These are phyloP conservation scores for Sporothrix brunneoviolacea DNA, from an alignment of 2,329 filamentous ascomycete genomes.

Conservation along the genomic window DNA sequence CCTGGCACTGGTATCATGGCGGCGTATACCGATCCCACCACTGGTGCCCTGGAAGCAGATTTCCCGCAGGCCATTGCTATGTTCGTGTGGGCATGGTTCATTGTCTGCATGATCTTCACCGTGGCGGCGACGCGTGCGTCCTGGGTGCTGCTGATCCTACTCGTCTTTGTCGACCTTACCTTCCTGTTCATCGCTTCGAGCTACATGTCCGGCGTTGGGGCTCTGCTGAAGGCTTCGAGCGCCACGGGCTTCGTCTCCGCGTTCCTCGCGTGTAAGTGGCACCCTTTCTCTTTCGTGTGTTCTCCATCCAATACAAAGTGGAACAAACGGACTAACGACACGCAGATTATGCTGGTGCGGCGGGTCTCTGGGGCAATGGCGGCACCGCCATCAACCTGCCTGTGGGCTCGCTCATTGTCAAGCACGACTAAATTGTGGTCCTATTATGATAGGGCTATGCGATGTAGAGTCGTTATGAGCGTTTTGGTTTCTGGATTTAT, in stretches of 20 bases:
- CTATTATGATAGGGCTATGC: too few relatives aligned
- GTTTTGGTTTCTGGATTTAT: not conserved
- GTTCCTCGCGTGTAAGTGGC: slow-evolving; percentile 14
- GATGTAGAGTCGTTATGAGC: too few relatives aligned
- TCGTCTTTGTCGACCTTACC: slow-evolving; percentile 14
- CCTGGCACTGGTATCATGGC: slow-evolving; percentile 56
- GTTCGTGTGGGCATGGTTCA: slow-evolving; percentile 75
- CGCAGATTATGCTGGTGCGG: slow-evolving; percentile 15
- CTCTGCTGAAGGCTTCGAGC: slow-evolving; percentile 10
- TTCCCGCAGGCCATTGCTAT: slow-evolving; percentile 58
- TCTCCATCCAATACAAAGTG: too few relatives aligned
- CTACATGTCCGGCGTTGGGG: slow-evolving; percentile 8
- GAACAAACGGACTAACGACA: not conserved
- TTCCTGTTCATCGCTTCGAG: slow-evolving; percentile 13
- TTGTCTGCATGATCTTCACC: slow-evolving; percentile 66
- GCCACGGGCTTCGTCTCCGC: slow-evolving; percentile 13
- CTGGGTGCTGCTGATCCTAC: slow-evolving; percentile 13
- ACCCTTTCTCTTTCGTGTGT: not conserved
- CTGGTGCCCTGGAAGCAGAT: slow-evolving; percentile 28
- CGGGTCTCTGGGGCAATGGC: slow-evolving; percentile 15
- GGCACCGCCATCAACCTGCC: slow-evolving; percentile 16
- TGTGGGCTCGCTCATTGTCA: slow-evolving; percentile 13
- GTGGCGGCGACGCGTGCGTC: slow-evolving; percentile 14
- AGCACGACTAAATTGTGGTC: slow-evolving; percentile 6
- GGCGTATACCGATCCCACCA: slow-evolving; percentile 31